A percentile compares a stretch with the other conserved stretches of the same genome.
Conservation (phyloP, 2,329 filamentous ascomycete species). For the Talaromyces sp. region DNA sequence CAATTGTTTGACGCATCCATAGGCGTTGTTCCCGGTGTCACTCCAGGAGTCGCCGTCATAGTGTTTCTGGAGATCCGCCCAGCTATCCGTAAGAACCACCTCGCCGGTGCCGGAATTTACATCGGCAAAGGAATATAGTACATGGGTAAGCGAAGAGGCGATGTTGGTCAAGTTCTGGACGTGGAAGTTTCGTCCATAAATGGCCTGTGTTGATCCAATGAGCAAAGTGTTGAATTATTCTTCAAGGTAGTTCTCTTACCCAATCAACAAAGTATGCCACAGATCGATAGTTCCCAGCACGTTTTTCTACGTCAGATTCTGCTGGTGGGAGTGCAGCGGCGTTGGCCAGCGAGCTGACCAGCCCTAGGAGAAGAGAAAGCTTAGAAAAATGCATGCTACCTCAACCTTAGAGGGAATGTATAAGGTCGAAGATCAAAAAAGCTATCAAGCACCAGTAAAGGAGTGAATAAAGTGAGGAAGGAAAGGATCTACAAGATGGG, state of each 20-base stretch:
- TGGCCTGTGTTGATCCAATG: constrained; percentile 51
- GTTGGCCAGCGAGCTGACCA: constrained; percentile 1
- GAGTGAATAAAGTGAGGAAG: neutral
- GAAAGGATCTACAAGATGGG: neutral
- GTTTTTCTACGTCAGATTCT: neutral
- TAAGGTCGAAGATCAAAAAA: neutral
- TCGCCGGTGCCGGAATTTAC: constrained; percentile 73
- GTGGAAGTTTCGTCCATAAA: constrained; percentile 80
- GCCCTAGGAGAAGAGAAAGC: constrained; percentile 1
- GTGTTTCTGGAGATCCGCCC: constrained; percentile 65
- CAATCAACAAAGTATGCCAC: constrained; percentile 46
- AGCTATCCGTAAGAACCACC: constrained; percentile 68
- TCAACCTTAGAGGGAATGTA: neutral
- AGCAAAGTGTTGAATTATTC: neutral
- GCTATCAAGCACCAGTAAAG: neutral
- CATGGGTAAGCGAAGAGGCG: constrained; percentile 74
- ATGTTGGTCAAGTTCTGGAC: constrained; percentile 69
- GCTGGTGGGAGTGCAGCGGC: constrained; percentile 3
- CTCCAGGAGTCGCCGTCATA: constrained; percentile 64
- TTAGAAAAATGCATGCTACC: constrained; percentile 3
- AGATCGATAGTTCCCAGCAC: constrained; percentile 19
- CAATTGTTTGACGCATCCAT: constrained; percentile 52
- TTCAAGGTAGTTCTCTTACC: constrained; percentile 22
- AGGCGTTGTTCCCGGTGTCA: constrained; percentile 66
- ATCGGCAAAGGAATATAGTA: constrained; percentile 90